These are phyloP conservation scores for Diatrype stigma DNA, from an alignment of 2,329 filamentous ascomycete species.

Conservation along the genomic window DNA sequence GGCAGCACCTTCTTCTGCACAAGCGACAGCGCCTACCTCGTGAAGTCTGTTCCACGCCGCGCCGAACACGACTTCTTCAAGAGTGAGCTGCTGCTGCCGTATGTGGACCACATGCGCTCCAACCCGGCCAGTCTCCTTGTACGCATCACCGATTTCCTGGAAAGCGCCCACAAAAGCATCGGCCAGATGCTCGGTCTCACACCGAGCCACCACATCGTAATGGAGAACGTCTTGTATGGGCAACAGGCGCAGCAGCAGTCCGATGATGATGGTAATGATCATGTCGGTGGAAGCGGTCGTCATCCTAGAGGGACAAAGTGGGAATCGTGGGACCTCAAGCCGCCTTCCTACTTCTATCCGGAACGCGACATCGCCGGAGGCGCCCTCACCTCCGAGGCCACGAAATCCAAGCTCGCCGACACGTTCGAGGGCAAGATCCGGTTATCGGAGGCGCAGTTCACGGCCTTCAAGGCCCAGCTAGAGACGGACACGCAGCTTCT, in stretches of 20 bases:
- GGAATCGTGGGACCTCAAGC: slow-evolving; percentile 74
- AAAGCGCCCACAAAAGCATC: slow-evolving; percentile 50
- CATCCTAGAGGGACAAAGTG: too few species aligned
- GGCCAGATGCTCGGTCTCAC: slow-evolving; percentile 57
- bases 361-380: slow-evolving; percentile 68
- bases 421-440: slow-evolving; percentile 63
- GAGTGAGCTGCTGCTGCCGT: slow-evolving; percentile 60
- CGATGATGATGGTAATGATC: slow-evolving; percentile 28
- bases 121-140: slow-evolving; percentile 61
- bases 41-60: slow-evolving; percentile 66
- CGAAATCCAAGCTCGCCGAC: slow-evolving; percentile 63
- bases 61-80: slow-evolving; percentile 71
- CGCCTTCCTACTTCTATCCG: slow-evolving; percentile 70
- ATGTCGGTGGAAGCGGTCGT: too few species aligned
- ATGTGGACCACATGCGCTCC: slow-evolving; percentile 58
- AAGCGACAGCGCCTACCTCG: slow-evolving; percentile 59
- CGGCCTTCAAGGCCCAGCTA: slow-evolving; percentile 51
- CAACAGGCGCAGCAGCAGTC: slow-evolving; percentile 38
- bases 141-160: slow-evolving; percentile 67
- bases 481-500: slow-evolving; percentile 61
- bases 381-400: slow-evolving; percentile 57
- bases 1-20: slow-evolving; percentile 74
- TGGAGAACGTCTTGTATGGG: slow-evolving; percentile 71
- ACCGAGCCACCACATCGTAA: slow-evolving; percentile 70
- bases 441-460: slow-evolving; percentile 50